Evolutionary conservation across 148 eudicot species (phyloP), one percentile per base, ranked within the genome.

Genomic region (Camellia japonica): DNA sequence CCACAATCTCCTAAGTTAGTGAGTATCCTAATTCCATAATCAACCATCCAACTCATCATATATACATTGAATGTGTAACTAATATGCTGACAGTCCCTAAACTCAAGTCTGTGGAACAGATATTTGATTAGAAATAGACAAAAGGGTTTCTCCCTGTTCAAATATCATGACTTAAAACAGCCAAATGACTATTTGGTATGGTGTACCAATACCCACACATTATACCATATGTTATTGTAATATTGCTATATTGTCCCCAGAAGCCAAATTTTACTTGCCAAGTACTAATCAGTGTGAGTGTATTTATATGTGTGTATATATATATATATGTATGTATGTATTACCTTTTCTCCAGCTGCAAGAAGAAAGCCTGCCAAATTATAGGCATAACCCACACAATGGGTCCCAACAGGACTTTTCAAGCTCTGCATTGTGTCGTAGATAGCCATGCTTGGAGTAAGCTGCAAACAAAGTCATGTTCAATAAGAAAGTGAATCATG

Each of bases 401-500:
- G 93, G 18, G 99, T 96, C 9, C 91, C 93, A 74, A 94, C 80
- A 52, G 94, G 91, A 85, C 86, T 92, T 83, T 90, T 76, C 85
- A 96, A 87, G 90, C 93, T 91, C 71, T 89, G 88, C 89, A 96
- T 88, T 38, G 99, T 94, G 80, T 96, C 99, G 83, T 92, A 96
- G 82, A 96, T 83, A 73, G 97, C 90, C 93, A 96, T 71, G 79
- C 91, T 86, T 65, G 97, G 93, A 75, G 93, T 88, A 65, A 94
- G 89, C 98, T 96, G 93, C 87, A 91, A 80, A 74, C 63, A 77
- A 15, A 76, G 71, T 69, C 54, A 73, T 79, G 11, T 63, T 64
- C 19, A 65, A 64, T 43, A 78, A 42, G 65, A 70, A 20, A 75
- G 19, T 52, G 52, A 18, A 38, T 19, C 20, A 43, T 54, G 69